Percentiles rank a stretch among this genome's conserved stretches.
phyloP scores from a whole-genome alignment of 1,284 basidiomycete genomes.

The Anthracocystis walkeri region DNA sequence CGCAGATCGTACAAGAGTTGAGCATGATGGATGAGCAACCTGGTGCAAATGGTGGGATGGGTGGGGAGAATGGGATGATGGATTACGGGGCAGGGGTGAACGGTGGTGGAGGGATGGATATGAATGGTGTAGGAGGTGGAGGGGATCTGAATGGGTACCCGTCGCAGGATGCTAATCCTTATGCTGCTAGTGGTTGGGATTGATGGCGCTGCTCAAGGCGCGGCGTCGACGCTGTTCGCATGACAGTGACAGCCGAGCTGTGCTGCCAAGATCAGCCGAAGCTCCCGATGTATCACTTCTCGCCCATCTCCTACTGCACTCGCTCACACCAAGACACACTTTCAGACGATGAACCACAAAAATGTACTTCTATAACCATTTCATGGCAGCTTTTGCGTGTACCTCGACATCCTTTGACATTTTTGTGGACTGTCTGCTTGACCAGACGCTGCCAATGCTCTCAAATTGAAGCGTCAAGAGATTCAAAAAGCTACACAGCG shows the following conservation, averaged over 20 bases:
- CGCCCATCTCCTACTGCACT: neutral
- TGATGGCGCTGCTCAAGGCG: no score
- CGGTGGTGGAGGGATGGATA: slow-evolving; percentile 16
- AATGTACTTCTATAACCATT: slow-evolving; percentile 8
- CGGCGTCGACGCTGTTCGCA: no score
- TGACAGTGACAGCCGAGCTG: no score
- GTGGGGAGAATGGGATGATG: slow-evolving; percentile 33
- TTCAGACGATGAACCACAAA: neutral
- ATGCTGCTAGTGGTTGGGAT: slow-evolving; percentile 32
- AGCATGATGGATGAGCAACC: slow-evolving; percentile 61
- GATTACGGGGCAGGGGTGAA: slow-evolving; percentile 28
- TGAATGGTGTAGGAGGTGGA: slow-evolving; percentile 17
- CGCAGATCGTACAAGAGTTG: slow-evolving; percentile 67
- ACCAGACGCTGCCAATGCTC: neutral
- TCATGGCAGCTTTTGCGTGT: neutral
- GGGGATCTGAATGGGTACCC: slow-evolving; percentile 33
- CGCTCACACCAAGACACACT: neutral
- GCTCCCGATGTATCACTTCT: no score
- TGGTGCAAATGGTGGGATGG: slow-evolving; percentile 8
- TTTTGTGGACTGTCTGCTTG: neutral
- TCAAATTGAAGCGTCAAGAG: neutral
- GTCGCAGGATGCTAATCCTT: slow-evolving; percentile 25
- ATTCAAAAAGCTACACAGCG: neutral
- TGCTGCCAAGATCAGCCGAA: no score
- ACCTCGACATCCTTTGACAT: no score